phyloP scores from a whole-genome alignment of 73 alveolate species.

The Tetrahymena malaccensis region DNA sequence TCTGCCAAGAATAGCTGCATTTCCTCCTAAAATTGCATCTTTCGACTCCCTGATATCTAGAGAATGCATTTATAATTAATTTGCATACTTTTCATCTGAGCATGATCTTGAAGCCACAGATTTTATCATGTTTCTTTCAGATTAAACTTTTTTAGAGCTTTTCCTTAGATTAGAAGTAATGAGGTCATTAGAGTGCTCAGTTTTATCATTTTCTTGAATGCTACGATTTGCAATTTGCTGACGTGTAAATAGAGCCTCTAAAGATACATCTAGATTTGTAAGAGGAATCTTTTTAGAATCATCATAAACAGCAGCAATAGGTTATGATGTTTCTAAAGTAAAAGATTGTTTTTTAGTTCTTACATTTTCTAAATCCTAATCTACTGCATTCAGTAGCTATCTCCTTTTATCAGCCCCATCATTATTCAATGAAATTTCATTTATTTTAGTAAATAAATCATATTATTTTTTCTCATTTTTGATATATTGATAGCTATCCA shows the following conservation, averaged over 20 bases:
- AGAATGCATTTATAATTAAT: not conserved
- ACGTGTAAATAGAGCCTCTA: not conserved
- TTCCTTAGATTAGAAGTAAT: not conserved
- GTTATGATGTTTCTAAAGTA: not conserved
- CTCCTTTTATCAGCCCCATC: not conserved
- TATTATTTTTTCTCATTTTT: not conserved
- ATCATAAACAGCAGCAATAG: not conserved
- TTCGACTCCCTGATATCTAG: not conserved
- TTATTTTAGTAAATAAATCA: not conserved
- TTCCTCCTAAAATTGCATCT: not conserved
- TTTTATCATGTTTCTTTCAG: not conserved
- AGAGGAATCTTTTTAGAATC: not conserved
- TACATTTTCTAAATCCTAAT: not conserved
- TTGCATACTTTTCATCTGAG: not conserved
- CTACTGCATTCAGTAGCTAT: not conserved
- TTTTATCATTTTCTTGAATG: not conserved
- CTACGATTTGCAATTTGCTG: not conserved
- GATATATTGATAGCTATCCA: not conserved
- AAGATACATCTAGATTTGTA: not conserved
- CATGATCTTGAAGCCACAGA: not conserved
- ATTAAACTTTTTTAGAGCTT: not conserved
- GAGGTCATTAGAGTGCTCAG: not conserved
- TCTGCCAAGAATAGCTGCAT: not conserved
- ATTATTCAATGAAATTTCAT: not conserved
- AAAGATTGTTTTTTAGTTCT: not conserved